Percentiles rank a stretch among this genome's conserved stretches.
Conservation (phyloP, 495 filamentous ascomycete species). For the Annulohypoxylon moriforme region DNA sequence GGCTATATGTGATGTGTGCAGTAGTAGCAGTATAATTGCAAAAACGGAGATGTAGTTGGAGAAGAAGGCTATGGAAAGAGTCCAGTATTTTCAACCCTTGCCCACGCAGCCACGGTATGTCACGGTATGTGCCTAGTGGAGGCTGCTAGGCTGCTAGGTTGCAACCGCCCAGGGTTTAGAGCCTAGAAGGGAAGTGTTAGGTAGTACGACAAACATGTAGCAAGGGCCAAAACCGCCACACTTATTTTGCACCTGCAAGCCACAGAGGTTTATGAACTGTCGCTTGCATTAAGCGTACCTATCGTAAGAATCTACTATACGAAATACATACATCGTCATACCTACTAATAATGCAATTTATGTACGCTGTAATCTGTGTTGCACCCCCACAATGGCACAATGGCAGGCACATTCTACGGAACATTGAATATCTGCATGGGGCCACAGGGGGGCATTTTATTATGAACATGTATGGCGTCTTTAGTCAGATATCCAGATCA, state of each 20-base stretch:
- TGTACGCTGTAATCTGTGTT: too few species aligned
- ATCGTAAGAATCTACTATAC: neutral
- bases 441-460: neutral
- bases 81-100: conserved; percentile 20
- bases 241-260: conserved; percentile 31
- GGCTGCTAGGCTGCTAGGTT: conserved; percentile 22
- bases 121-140: conserved; percentile 11
- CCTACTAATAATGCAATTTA: neutral
- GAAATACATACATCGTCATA: neutral
- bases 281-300: conserved; percentile 25
- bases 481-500: neutral
- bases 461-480: neutral
- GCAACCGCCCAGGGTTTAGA: neutral
- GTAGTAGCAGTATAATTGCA: conserved; percentile 10
- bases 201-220: conserved; percentile 14
- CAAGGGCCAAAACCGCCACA: conserved; percentile 39
- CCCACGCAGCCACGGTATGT: neutral
- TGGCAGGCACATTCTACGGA: neutral
- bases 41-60: conserved; percentile 37
- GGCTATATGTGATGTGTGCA: conserved; percentile 2
- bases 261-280: conserved; percentile 26
- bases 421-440: neutral
- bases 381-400: conserved; percentile 8
- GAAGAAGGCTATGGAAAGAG: conserved; percentile 11
- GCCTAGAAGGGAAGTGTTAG: neutral